phyloP scores from a whole-genome alignment of 768 basidiomycete species.

The Agrocybe pediades region DNA sequence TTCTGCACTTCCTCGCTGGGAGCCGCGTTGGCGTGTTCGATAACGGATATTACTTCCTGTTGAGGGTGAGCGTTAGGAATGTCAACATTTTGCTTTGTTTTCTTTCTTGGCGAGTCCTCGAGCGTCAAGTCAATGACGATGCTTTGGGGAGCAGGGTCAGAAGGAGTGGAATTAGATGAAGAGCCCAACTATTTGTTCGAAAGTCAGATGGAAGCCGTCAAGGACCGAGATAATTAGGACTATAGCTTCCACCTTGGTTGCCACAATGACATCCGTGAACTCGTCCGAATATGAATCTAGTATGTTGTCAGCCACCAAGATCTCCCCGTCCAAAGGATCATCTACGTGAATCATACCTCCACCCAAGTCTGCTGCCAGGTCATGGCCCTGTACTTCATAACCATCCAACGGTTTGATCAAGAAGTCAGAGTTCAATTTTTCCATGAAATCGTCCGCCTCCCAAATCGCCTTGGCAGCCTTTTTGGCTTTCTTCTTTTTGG shows the following conservation, averaged over 20 bases:
- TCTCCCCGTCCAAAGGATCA: not conserved
- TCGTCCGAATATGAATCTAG: not conserved
- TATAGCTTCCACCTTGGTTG: not conserved
- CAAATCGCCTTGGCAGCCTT: slow-evolving; percentile 32
- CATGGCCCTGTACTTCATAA: not conserved
- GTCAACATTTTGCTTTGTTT: no score
- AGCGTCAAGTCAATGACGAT: slow-evolving; percentile 49
- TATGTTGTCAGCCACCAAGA: not conserved
- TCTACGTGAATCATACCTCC: not conserved
- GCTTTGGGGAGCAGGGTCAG: slow-evolving; percentile 13
- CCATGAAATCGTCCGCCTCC: slow-evolving; percentile 24
- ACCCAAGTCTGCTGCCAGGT: not conserved
- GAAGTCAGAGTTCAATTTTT: not conserved
- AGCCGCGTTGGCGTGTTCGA: no score
- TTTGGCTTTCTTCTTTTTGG: slow-evolving; percentile 8
- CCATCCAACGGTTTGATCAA: not conserved
- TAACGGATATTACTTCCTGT: no score
- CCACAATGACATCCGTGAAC: not conserved
- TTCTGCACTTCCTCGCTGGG: no score
- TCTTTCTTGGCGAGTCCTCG: slow-evolving; percentile 18
- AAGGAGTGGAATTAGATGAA: not conserved
- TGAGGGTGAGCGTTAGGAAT: no score
- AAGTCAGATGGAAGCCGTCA: not conserved
- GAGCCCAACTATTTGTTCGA: not conserved
- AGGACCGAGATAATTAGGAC: not conserved